phyloP scores from a whole-genome alignment of 371 early-diverging fungal species.

The Mycotypha africana region DNA sequence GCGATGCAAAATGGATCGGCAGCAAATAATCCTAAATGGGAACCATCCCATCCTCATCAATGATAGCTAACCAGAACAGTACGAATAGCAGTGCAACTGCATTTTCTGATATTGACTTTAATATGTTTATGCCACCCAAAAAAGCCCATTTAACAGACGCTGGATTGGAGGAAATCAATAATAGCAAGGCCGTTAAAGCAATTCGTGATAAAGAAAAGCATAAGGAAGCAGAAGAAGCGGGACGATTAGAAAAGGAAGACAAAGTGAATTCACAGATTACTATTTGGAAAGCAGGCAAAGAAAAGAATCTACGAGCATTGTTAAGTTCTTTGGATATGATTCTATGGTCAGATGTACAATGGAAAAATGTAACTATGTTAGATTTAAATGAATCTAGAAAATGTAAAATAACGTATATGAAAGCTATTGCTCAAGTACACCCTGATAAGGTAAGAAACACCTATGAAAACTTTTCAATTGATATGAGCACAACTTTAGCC shows the following conservation, averaged over 20 bases:
- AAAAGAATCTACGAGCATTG: constrained; percentile 85
- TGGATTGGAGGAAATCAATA: constrained; percentile 20
- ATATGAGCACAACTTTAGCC: too few species aligned
- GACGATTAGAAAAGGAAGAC: constrained; percentile 70
- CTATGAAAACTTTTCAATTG: too few species aligned
- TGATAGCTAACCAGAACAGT: too few species aligned
- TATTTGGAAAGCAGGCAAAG: constrained; percentile 83
- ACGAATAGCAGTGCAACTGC: not conserved
- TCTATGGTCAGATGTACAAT: constrained; percentile 71
- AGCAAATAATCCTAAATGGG: not conserved
- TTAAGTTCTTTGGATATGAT: constrained; percentile 78
- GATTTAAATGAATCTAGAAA: constrained; percentile 80
- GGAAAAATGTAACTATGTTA: constrained; percentile 73
- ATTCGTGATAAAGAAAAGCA: constrained; percentile 69
- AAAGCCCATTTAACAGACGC: not conserved
- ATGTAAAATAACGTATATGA: constrained; percentile 90
- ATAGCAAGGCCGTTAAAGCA: constrained; percentile 57
- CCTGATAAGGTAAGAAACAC: constrained; percentile 88
- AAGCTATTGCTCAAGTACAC: constrained; percentile 89
- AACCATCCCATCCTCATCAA: not conserved
- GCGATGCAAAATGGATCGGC: not conserved
- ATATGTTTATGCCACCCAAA: constrained; percentile 11
- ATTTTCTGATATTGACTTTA: constrained; percentile 19
- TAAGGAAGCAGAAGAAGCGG: constrained; percentile 73
- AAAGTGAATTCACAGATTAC: constrained; percentile 66